phyloP scores from a whole-genome alignment of 2,329 filamentous ascomycete species.

The Zasmidium citrigriseum region DNA sequence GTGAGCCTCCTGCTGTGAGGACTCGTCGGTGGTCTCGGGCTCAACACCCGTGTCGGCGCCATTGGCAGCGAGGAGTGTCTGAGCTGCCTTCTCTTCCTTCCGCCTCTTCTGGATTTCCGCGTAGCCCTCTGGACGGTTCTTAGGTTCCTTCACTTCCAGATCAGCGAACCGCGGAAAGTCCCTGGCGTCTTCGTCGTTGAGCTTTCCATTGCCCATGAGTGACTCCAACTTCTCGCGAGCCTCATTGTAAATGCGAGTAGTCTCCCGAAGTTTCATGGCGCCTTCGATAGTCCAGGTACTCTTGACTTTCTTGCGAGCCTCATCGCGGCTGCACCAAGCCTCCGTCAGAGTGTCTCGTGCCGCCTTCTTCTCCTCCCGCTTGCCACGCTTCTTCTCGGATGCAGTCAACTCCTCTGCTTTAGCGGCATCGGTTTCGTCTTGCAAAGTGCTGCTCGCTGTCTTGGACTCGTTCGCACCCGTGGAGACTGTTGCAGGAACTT shows the following conservation, averaged over 20 bases:
- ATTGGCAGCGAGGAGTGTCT: no score
- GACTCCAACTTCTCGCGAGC: constrained; percentile 15
- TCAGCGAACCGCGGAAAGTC: constrained; percentile 18
- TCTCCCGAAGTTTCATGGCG: constrained; percentile 7
- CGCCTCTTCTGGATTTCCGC: neutral
- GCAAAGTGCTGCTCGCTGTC: no score
- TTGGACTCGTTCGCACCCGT: no score
- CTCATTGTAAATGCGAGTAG: constrained; percentile 18
- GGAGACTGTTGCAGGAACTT: no score
- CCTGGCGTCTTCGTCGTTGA: constrained; percentile 24
- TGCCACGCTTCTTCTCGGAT: neutral
- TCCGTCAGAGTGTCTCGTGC: constrained; percentile 20
- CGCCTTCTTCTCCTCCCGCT: constrained; percentile 14
- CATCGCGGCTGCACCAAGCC: constrained; percentile 25
- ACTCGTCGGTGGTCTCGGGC: neutral
- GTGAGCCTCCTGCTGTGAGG: neutral
- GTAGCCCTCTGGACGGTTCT: constrained; percentile 8
- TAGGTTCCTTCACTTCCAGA: constrained; percentile 15
- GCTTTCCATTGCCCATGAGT: constrained; percentile 19
- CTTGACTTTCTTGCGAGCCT: constrained; percentile 12
- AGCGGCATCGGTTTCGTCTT: neutral
- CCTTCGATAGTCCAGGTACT: constrained; percentile 13
- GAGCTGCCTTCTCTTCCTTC: neutral
- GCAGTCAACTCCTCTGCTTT: neutral
- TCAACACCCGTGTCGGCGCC: no score